Percentiles rank a stretch among this genome's conserved stretches.
These are phyloP conservation scores for Elongisporangium prolatum DNA, from an alignment of 352 stramenopile species.

Conservation along the genomic window DNA sequence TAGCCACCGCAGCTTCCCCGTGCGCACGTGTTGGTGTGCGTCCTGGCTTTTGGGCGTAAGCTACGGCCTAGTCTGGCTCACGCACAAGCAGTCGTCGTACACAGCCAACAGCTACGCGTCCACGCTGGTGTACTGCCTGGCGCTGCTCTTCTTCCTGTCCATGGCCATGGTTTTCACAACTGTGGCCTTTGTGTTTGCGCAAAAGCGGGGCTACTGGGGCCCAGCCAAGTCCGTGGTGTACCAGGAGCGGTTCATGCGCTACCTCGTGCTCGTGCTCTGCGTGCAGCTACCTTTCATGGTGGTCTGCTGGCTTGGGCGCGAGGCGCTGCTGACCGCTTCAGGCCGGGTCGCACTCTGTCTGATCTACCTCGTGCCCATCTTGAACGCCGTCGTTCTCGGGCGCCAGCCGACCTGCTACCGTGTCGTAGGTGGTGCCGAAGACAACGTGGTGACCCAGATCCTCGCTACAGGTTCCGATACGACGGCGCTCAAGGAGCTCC, in stretches of 20 bases:
- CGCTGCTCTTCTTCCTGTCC: slow-evolving; percentile 27
- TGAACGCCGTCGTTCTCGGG: slow-evolving; percentile 55
- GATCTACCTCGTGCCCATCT: slow-evolving; percentile 37
- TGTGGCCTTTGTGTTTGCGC: slow-evolving; percentile 27
- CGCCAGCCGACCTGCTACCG: slow-evolving; percentile 8
- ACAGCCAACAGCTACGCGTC: slow-evolving; percentile 11
- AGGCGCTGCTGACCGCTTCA: slow-evolving; percentile 20
- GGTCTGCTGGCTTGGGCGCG: slow-evolving; percentile 21
- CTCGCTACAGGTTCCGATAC: slow-evolving; percentile 36
- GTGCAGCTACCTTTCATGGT: slow-evolving; percentile 51
- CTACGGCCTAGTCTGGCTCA: slow-evolving; percentile 34
- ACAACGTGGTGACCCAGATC: slow-evolving; percentile 40
- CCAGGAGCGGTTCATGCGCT: slow-evolving; percentile 45
- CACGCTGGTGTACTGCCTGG: slow-evolving; percentile 21
- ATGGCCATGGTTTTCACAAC: slow-evolving; percentile 21
- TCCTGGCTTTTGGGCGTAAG: slow-evolving; percentile 39
- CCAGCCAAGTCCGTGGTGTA: slow-evolving; percentile 3
- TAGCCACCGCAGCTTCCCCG: slow-evolving; percentile 28
- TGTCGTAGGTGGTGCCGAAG: slow-evolving; percentile 1
- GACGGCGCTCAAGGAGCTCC: slow-evolving; percentile 48
- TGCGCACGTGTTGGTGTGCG: slow-evolving; percentile 37
- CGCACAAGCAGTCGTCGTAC: slow-evolving; percentile 17
- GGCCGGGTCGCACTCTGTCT: slow-evolving; percentile 33
- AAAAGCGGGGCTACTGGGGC: slow-evolving; percentile 6
- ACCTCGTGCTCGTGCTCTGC: slow-evolving; percentile 36